Evolutionary conservation across 169 alveolate genomes (phyloP), one percentile per base, ranked within the genome.

Genomic region (Eimeria praecox): DNA sequence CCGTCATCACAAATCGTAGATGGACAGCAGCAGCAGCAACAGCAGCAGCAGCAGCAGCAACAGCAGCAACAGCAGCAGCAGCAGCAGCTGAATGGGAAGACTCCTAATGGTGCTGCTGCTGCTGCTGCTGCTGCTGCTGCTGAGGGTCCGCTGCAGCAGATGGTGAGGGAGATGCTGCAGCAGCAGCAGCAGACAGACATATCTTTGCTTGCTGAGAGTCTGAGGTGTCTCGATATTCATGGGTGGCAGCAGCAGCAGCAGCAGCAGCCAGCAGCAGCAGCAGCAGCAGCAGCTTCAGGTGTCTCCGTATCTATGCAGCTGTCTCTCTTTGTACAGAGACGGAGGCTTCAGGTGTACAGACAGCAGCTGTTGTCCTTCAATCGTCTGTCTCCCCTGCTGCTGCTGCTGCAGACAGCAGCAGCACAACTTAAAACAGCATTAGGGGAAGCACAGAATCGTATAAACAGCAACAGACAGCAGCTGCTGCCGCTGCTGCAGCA

Each of bases 401-500:
- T 33, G 27, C 86, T 30, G 54, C 86, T 75, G 44, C 54, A 49
- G 56, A 5, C 5, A 49, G 56, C 86, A 40, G 86, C 86, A 75
- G 86, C 27, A 44, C 33, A 27, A n/a, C 86, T 75, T n/a, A 24
- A 33, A 38, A 33, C 54, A 24, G 42, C 86, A 10, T 40, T 75
- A 10, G 49, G 30, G n/a, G 54, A 46, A 30, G 86, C 86, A 12
- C 10, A 30, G 24, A 10, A 27, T 20, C 86, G 86, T 52, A 46
- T 75, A 46, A 44, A 46, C 35, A 33, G 20, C 54, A 38, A 44
- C 86, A 38, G 86, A 16, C 86, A 35, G 86, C 86, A 75, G 33
- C 54, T 75, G 86, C 54, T 75, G 86, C 86, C 86, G 56, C 54
- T 75, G 54, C 86, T 75, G 86, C 86, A 75, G 86, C 86, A 75